Conservation (phyloP, 2,329 filamentous ascomycete genomes). For the Paecilomyces dactylethromorphus region DNA sequence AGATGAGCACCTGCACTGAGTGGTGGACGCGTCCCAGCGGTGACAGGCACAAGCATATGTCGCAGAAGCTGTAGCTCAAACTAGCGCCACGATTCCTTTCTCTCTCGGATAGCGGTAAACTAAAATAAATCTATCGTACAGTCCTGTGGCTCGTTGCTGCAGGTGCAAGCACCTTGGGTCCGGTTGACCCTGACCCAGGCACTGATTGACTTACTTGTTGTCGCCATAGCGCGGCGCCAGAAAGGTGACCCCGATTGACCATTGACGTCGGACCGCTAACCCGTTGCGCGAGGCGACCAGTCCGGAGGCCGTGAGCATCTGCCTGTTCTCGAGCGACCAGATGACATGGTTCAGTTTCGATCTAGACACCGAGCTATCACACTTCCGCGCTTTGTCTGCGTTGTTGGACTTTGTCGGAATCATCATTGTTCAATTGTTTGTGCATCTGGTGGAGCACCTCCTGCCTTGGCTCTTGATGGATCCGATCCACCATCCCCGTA, state of each 20-base stretch:
- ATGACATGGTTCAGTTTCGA: neutral
- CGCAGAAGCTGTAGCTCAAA: neutral
- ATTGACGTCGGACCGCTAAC: neutral
- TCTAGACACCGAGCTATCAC: neutral
- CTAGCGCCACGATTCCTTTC: neutral
- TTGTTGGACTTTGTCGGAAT: neutral
- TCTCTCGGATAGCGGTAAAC: neutral
- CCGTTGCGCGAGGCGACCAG: slow-evolving; percentile 1
- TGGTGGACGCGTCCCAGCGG: neutral
- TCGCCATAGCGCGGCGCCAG: neutral
- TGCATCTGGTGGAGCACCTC: neutral
- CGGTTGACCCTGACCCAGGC: neutral
- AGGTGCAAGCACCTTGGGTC: neutral
- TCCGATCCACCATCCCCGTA: neutral
- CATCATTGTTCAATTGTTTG: neutral
- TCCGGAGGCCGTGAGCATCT: slow-evolving; percentile 1
- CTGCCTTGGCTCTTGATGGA: neutral
- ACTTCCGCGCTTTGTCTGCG: neutral
- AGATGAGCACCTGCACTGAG: neutral
- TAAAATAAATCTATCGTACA: neutral
- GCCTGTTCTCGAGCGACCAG: neutral
- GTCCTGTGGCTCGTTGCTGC: neutral
- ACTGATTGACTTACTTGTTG: neutral
- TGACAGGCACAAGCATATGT: neutral
- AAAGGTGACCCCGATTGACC: neutral